Percentiles rank a stretch among this genome's conserved stretches.
Conservation (phyloP, 306 rosid species). For the Parietaria judaica region DNA sequence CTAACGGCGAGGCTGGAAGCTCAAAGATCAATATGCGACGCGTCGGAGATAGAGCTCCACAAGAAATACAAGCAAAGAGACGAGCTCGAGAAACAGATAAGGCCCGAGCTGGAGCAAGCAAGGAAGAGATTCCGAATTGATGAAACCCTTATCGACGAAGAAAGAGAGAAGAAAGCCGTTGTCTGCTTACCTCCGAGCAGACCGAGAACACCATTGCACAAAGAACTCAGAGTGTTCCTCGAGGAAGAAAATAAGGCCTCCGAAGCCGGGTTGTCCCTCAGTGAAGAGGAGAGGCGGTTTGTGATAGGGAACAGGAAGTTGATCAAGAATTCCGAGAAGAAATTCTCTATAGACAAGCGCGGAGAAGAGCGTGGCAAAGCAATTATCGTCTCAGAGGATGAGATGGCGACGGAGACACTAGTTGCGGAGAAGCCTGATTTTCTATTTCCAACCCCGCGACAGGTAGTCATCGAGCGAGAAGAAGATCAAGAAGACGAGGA, state of each 20-base stretch:
- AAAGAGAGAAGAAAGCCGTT: conserved; percentile 33
- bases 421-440: conserved; percentile 26
- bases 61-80: conserved; percentile 58
- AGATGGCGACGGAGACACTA: conserved; percentile 21
- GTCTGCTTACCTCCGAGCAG: conserved; percentile 47
- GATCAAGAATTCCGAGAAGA: conserved; percentile 16
- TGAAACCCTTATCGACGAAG: conserved; percentile 43
- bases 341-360: conserved; percentile 25
- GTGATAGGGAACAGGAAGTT: conserved; percentile 28
- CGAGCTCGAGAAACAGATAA: conserved; percentile 70
- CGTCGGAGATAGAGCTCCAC: conserved; percentile 82
- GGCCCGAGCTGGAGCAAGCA: conserved; percentile 71
- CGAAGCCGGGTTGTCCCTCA: conserved; percentile 39
- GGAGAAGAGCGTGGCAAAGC: conserved; percentile 30
- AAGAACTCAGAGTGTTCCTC: conserved; percentile 75
- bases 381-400: conserved; percentile 41
- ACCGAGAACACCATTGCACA: conserved; percentile 58
- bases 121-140: conserved; percentile 84
- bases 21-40: conserved; percentile 68
- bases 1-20: conserved; percentile 97
- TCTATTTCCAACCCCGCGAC: conserved; percentile 29
- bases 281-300: conserved; percentile 33
- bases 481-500: conserved; percentile 93
- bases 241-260: conserved; percentile 83
- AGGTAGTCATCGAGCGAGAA: conserved; percentile 57